A percentile compares a stretch with the other conserved stretches of the same genome.
Evolutionary conservation across 331 rosid genomes (phyloP).

Genomic region (Erythrophleum ivorense): DNA sequence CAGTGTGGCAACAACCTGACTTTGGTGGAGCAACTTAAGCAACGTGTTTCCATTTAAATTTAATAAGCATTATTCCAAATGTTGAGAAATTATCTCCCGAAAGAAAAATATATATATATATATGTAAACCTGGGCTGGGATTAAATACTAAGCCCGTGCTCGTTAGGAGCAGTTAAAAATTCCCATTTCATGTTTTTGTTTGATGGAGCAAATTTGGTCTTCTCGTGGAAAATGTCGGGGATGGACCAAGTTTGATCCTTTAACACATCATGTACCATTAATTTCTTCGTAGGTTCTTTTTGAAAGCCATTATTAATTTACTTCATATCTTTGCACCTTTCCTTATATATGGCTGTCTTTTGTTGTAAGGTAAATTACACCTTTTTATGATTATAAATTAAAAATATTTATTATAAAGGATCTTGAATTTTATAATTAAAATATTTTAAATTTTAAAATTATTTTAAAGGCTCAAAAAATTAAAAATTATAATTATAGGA

Average conservation of each 20-base stretch:
- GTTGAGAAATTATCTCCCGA: neutral
- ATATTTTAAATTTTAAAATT: too few species aligned
- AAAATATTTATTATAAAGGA: too few species aligned
- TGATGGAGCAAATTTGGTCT: slow-evolving; percentile 80
- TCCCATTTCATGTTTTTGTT: neutral
- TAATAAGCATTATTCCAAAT: neutral
- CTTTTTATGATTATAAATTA: too few species aligned
- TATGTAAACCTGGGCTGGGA: slow-evolving; percentile 13
- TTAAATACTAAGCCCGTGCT: neutral
- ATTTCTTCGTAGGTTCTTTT: slow-evolving; percentile 1
- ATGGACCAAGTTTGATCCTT: slow-evolving; percentile 87
- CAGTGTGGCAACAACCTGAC: slow-evolving; percentile 63
- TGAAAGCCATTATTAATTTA: neutral
- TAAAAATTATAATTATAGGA: too few species aligned
- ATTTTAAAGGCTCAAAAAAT: too few species aligned
- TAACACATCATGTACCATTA: slow-evolving; percentile 41
- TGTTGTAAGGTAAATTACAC: too few species aligned
- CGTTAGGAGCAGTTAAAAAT: neutral
- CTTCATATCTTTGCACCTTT: neutral
- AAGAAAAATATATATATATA: too few species aligned
- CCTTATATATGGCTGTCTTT: neutral
- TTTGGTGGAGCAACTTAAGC: slow-evolving; percentile 51
- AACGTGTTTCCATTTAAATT: neutral
- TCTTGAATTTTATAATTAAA: too few species aligned
- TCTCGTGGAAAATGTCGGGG: slow-evolving; percentile 35